Evolutionary conservation across 441 rosid species (phyloP).

Genomic region (Breynia disticha): DNA sequence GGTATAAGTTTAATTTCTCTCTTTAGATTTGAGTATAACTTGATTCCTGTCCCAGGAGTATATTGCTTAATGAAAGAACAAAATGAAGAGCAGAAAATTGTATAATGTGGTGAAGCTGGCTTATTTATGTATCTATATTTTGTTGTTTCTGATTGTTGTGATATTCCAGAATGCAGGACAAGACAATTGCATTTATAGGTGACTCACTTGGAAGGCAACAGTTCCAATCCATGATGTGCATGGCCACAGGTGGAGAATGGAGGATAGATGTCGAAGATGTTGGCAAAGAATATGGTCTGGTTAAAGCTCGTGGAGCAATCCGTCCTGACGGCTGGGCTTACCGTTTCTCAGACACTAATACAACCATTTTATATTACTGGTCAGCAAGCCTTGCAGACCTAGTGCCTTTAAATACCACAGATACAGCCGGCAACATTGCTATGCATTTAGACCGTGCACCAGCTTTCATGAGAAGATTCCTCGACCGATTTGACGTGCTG

Average conservation of each 20-base stretch:
- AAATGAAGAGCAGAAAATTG: no score
- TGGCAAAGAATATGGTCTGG: slow-evolving; percentile 38
- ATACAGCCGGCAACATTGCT: slow-evolving; percentile 22
- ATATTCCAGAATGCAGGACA: slow-evolving; percentile 37
- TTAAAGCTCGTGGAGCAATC: slow-evolving; percentile 17
- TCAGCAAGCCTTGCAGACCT: slow-evolving; percentile 33
- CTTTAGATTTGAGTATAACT: neutral
- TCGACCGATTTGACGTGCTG: slow-evolving; percentile 21
- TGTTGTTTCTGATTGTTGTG: neutral
- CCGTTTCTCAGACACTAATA: slow-evolving; percentile 29
- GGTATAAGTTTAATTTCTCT: slow-evolving; percentile 21
- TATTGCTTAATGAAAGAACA: no score
- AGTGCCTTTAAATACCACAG: slow-evolving; percentile 22
- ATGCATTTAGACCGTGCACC: slow-evolving; percentile 41
- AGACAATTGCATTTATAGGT: slow-evolving; percentile 68
- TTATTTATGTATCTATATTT: neutral
- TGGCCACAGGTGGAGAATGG: slow-evolving; percentile 54
- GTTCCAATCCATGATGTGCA: slow-evolving; percentile 72
- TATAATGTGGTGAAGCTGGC: neutral
- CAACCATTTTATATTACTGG: slow-evolving; percentile 35
- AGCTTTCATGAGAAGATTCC: slow-evolving; percentile 22
- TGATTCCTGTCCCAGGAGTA: no score
- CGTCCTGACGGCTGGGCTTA: slow-evolving; percentile 37
- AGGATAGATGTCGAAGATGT: slow-evolving; percentile 46
- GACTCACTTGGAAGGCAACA: slow-evolving; percentile 75